Percentiles rank a stretch among this genome's conserved stretches.
Conservation (phyloP, 371 early-diverging fungal species). For the Massospora cicadina region DNA sequence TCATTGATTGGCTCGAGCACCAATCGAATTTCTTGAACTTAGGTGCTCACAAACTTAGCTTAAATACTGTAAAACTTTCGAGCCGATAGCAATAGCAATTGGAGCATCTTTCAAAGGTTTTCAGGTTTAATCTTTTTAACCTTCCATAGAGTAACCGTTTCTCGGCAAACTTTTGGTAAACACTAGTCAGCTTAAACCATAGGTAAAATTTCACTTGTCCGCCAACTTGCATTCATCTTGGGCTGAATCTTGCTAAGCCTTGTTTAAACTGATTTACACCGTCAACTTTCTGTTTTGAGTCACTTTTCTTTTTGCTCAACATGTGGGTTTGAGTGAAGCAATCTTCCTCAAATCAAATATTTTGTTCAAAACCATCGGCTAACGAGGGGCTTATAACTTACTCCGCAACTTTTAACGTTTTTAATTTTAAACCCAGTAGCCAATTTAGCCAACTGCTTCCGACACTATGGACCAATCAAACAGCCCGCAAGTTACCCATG, state of each 20-base stretch:
- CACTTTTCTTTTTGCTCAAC: background rate
- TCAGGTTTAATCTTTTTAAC: too few relatives aligned
- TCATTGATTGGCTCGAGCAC: too few relatives aligned
- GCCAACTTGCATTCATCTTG: background rate
- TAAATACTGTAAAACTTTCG: background rate
- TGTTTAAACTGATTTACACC: background rate
- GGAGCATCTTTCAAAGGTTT: too few relatives aligned
- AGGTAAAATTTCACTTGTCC: background rate
- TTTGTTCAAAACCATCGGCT: background rate
- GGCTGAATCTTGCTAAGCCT: background rate
- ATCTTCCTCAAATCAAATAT: background rate
- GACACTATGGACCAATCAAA: background rate
- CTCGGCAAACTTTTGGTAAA: background rate
- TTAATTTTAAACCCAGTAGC: background rate
- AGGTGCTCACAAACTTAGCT: too few relatives aligned
- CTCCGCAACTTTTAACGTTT: background rate
- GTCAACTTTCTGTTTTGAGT: background rate
- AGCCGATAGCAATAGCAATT: background rate
- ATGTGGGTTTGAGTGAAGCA: background rate
- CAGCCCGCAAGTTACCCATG: background rate
- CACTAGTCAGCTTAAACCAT: background rate
- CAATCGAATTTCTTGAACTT: too few relatives aligned
- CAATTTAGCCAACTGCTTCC: background rate
- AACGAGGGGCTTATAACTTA: background rate
- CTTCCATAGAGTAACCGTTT: background rate